Percentiles rank a stretch among this genome's conserved stretches.
phyloP scores from a whole-genome alignment of 176 grass and related monocot genomes.

The Aegilops umbellulata region DNA sequence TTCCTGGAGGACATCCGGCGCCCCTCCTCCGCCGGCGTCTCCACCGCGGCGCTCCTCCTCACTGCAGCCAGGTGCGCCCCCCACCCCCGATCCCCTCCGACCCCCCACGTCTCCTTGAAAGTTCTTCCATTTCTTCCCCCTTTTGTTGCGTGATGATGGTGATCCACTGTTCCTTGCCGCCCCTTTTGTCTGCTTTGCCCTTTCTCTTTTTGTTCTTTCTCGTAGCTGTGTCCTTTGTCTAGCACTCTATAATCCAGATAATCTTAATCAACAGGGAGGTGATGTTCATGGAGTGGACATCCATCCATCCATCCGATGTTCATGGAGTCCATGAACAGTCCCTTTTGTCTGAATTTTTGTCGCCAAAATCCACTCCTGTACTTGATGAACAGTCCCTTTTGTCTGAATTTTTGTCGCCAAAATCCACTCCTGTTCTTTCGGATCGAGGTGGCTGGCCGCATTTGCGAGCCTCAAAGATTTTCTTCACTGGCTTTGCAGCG shows the following conservation, averaged over 20 bases:
- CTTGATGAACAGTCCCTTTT: neutral
- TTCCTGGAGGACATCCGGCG: constrained; percentile 21
- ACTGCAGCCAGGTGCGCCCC: constrained; percentile 38
- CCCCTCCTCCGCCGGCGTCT: constrained; percentile 25
- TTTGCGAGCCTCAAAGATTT: constrained; percentile 5
- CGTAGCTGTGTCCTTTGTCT: neutral
- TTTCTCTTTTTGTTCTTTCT: neutral
- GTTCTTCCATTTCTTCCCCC: neutral
- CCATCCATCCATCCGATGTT: no score
- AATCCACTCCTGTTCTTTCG: neutral
- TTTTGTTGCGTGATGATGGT: neutral
- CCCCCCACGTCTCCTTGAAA: neutral
- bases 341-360: neutral
- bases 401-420: neutral
- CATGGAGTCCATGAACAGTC: no score
- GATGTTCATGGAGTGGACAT: neutral
- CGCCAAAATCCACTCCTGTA: neutral
- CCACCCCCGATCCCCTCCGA: neutral
- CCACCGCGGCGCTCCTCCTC: constrained; percentile 39
- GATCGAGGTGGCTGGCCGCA: neutral
- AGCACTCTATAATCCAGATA: neutral
- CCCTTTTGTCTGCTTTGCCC: neutral
- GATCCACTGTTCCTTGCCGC: neutral
- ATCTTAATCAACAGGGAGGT: neutral
- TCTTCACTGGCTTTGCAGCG: constrained; percentile 38